Evolutionary conservation across 345 rosid species (phyloP).

Genomic region (Eucalyptus fibrosa): DNA sequence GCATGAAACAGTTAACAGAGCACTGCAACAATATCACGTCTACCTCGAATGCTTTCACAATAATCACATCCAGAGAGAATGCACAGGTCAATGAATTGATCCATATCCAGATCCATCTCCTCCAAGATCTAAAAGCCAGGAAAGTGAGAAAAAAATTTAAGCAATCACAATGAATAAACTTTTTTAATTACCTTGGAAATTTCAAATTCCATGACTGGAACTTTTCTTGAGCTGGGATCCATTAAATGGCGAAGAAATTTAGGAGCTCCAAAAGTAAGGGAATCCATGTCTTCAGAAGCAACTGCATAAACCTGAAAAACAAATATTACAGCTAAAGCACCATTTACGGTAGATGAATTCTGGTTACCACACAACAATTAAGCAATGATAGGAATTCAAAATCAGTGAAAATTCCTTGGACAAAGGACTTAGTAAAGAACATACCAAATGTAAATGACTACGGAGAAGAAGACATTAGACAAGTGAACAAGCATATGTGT

Average conservation of each 20-base stretch:
- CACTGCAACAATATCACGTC: not conserved
- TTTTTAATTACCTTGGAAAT: conserved; percentile 41
- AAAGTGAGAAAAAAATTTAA: not conserved
- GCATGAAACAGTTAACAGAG: not conserved
- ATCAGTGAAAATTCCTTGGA: not conserved
- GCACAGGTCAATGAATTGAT: conserved; percentile 88
- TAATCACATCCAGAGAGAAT: conserved; percentile 97
- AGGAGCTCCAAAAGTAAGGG: conserved; percentile 91
- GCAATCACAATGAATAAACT: not conserved
- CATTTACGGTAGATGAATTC: not conserved
- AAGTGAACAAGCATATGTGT: not conserved
- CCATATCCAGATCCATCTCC: conserved; percentile 77
- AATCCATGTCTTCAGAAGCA: conserved; percentile 99
- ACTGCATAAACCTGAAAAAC: conserved; percentile 73
- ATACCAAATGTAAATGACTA: not conserved
- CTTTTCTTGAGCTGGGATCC: conserved; percentile 90
- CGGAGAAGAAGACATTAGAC: not conserved
- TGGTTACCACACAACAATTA: not conserved
- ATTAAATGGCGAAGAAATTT: conserved; percentile 90
- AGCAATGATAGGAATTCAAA: not conserved
- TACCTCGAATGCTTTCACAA: conserved; percentile 92
- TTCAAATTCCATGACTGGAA: conserved; percentile 90
- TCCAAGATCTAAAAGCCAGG: conserved; percentile 52
- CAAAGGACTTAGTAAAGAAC: not conserved
- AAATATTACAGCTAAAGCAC: not conserved